phyloP scores from a whole-genome alignment of 805 yeast genomes.

The Yarrowia divulgata region DNA sequence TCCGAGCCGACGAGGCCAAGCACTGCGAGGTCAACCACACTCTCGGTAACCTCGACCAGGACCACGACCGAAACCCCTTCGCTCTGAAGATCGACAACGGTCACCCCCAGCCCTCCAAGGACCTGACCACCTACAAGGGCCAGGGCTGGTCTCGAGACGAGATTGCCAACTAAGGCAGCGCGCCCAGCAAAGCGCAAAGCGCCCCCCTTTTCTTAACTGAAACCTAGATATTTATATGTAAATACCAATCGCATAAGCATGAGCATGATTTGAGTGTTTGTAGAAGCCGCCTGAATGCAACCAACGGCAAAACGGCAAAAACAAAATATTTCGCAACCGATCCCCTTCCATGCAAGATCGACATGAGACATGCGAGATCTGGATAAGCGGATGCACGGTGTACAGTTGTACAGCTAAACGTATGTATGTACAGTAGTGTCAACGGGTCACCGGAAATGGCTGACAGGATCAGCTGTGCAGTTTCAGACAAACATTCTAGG shows the following conservation, averaged over 20 bases:
- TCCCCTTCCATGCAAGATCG: no score
- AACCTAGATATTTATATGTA: constrained; percentile 28
- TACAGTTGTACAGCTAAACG: no score
- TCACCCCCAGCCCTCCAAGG: constrained; percentile 51
- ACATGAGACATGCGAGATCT: not conserved
- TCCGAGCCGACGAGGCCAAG: constrained; percentile 80
- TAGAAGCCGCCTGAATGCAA: no score
- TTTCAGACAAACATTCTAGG: no score
- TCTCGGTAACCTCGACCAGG: constrained; percentile 65
- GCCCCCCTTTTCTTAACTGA: not conserved
- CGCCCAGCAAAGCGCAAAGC: no score
- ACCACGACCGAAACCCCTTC: constrained; percentile 70
- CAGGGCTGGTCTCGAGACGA: constrained; percentile 52
- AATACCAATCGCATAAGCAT: constrained; percentile 6
- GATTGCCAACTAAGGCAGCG: constrained; percentile 43
- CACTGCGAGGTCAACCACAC: constrained; percentile 84
- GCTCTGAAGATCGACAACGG: constrained; percentile 55
- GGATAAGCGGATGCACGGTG: not conserved
- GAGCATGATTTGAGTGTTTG: no score
- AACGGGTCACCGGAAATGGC: no score
- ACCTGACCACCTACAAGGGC: constrained; percentile 46
- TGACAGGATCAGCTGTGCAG: no score
- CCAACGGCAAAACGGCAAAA: no score
- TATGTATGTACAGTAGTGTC: no score
- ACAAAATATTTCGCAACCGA: no score